phyloP scores from a whole-genome alignment of 2,329 filamentous ascomycete species.

The Neofusicoccum kwambonambiense region DNA sequence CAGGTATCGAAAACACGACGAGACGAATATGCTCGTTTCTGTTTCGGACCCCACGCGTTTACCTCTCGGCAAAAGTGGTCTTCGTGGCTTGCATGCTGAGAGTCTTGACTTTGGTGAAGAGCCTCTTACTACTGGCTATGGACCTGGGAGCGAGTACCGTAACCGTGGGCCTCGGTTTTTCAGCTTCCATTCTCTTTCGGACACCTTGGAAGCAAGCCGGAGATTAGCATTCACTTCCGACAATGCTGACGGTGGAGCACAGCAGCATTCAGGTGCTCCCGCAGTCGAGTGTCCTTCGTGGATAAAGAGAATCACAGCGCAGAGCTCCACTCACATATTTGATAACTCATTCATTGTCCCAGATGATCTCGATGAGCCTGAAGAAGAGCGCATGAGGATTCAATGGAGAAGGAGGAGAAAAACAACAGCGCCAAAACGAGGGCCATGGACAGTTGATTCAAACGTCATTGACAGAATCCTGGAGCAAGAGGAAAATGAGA shows the following conservation, averaged over 20 bases:
- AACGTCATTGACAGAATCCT: neutral
- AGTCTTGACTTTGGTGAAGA: slow-evolving; percentile 23
- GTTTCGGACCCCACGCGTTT: slow-evolving; percentile 28
- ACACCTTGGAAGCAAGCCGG: slow-evolving; percentile 28
- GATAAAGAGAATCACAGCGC: slow-evolving; percentile 14
- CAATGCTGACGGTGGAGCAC: neutral
- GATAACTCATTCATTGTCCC: slow-evolving; percentile 31
- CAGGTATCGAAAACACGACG: slow-evolving; percentile 24
- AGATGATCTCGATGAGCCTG: slow-evolving; percentile 23
- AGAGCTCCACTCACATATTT: slow-evolving; percentile 19
- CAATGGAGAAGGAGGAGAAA: neutral
- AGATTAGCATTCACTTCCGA: slow-evolving; percentile 23
- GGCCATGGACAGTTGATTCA: neutral
- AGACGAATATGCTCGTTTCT: slow-evolving; percentile 14
- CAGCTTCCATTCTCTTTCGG: slow-evolving; percentile 25
- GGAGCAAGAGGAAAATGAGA: neutral
- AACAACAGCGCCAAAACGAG: neutral
- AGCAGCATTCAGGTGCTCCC: neutral
- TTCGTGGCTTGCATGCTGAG: slow-evolving; percentile 15
- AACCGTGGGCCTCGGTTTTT: slow-evolving; percentile 27
- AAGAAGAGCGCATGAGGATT: neutral
- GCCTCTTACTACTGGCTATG: neutral
- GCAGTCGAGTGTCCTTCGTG: slow-evolving; percentile 25
- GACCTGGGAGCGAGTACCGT: slow-evolving; percentile 23
- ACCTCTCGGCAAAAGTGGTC: neutral